A percentile compares a stretch with the other conserved stretches of the same genome.
Conservation (phyloP, 1,139 yeast species). For the Taphrina flavorubra region DNA sequence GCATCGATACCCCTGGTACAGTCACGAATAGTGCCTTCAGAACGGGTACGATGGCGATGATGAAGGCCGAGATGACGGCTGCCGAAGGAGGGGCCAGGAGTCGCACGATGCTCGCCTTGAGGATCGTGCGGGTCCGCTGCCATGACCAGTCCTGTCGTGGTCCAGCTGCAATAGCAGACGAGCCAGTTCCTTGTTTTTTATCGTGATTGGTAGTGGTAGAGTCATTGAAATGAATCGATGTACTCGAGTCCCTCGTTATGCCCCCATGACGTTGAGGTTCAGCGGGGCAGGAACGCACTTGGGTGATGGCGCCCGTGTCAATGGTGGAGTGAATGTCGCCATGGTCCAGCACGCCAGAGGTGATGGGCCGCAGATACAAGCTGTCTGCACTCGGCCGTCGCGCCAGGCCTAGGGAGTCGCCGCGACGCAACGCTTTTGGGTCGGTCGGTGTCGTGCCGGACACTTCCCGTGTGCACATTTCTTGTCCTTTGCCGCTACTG, state of each 20-base stretch:
- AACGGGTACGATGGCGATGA: constrained; percentile 84
- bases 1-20: constrained; percentile 53
- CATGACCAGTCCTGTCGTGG: background rate
- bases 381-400: constrained; percentile 12
- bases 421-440: constrained; percentile 16
- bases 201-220: background rate
- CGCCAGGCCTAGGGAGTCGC: constrained; percentile 23
- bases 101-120: constrained; percentile 56
- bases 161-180: background rate
- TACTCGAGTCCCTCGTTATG: background rate
- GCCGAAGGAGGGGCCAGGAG: constrained; percentile 73
- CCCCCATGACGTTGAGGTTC: background rate
- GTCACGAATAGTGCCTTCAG: constrained; percentile 76
- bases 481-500: background rate
- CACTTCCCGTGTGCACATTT: background rate
- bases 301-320: constrained; percentile 25
- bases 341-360: constrained; percentile 20
- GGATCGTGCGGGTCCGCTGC: constrained; percentile 11
- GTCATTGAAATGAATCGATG: background rate
- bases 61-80: constrained; percentile 65
- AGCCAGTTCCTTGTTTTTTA: too few species aligned
- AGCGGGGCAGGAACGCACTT: background rate
- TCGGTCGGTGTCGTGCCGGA: constrained; percentile 1
- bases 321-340: constrained; percentile 18
- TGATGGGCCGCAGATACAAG: constrained; percentile 25